Conservation (phyloP, 2,329 filamentous ascomycete species). For the Xylariaceae sp. region DNA sequence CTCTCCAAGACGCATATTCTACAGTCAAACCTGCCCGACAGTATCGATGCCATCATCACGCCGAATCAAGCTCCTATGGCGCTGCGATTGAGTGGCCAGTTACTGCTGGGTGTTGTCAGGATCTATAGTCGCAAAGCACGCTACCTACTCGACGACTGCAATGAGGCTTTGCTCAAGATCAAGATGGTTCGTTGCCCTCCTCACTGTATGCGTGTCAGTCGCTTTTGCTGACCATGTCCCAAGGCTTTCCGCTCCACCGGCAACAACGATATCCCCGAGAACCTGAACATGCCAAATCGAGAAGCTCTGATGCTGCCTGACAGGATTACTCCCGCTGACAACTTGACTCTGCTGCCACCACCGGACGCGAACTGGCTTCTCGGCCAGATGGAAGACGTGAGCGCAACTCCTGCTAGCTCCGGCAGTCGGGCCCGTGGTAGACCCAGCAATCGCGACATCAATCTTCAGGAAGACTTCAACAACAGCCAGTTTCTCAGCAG, state of each 20-base stretch:
- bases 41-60: slow-evolving; percentile 90
- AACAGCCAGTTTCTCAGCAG: slow-evolving; percentile 76
- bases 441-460: slow-evolving; percentile 55
- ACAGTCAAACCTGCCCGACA: slow-evolving; percentile 89
- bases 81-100: slow-evolving; percentile 83
- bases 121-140: slow-evolving; percentile 97
- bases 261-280: slow-evolving; percentile 89
- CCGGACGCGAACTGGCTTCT: slow-evolving; percentile 82
- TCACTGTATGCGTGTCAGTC: slow-evolving; percentile 1
- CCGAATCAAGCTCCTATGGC: slow-evolving; percentile 92
- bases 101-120: slow-evolving; percentile 88
- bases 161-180: slow-evolving; percentile 94
- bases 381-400: slow-evolving; percentile 61
- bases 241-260: slow-evolving; percentile 90
- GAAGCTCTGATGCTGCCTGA: slow-evolving; percentile 86
- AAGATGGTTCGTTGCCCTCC: slow-evolving; percentile 64
- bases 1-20: slow-evolving; percentile 94
- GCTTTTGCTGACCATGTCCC: slow-evolving; percentile 25
- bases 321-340: slow-evolving; percentile 86
- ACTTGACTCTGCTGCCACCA: slow-evolving; percentile 67
- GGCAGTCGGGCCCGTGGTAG: slow-evolving; percentile 41
- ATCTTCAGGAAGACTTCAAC: slow-evolving; percentile 60
- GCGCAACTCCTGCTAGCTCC: slow-evolving; percentile 46
- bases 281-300: slow-evolving; percentile 71
- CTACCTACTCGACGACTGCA: slow-evolving; percentile 94